phyloP scores from a whole-genome alignment of 306 rosid species.

The Malus orientalis region DNA sequence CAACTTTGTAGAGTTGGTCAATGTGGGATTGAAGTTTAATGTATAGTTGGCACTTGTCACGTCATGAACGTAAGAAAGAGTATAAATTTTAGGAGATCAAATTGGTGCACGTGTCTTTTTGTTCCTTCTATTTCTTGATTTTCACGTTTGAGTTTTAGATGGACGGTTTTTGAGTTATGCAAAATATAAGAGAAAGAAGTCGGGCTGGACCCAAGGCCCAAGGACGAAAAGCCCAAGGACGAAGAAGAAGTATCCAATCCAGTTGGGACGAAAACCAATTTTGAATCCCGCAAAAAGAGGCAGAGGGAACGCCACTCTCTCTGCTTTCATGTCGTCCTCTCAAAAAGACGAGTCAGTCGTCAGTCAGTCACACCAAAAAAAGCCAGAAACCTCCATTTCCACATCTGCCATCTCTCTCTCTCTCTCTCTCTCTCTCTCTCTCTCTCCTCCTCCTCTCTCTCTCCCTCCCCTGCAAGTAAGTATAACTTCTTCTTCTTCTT shows the following conservation, averaged over 20 bases:
- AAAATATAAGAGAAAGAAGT: background rate
- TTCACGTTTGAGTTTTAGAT: too few relatives aligned
- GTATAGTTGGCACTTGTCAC: too few relatives aligned
- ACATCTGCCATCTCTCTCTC: background rate
- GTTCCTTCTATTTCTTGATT: background rate
- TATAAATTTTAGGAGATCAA: too few relatives aligned
- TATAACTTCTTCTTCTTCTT: conserved; percentile 3
- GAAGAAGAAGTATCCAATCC: background rate
- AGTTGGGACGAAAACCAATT: background rate
- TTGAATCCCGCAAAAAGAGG: conserved; percentile 23
- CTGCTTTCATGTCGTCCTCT: background rate
- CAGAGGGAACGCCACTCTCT: conserved; percentile 23
- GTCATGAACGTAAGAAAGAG: background rate
- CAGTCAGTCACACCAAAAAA: background rate
- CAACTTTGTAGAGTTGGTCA: too few relatives aligned
- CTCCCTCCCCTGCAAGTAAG: conserved; percentile 11
- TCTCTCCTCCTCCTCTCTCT: background rate
- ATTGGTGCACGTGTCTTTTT: background rate
- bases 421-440: background rate
- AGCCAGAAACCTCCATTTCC: background rate
- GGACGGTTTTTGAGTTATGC: too few relatives aligned
- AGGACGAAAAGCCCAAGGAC: too few relatives aligned
- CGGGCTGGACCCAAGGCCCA: background rate
- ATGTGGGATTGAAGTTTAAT: too few relatives aligned
- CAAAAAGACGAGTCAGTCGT: background rate